phyloP scores from a whole-genome alignment of 805 yeast species.

The Wickerhamomyces canadensis region DNA sequence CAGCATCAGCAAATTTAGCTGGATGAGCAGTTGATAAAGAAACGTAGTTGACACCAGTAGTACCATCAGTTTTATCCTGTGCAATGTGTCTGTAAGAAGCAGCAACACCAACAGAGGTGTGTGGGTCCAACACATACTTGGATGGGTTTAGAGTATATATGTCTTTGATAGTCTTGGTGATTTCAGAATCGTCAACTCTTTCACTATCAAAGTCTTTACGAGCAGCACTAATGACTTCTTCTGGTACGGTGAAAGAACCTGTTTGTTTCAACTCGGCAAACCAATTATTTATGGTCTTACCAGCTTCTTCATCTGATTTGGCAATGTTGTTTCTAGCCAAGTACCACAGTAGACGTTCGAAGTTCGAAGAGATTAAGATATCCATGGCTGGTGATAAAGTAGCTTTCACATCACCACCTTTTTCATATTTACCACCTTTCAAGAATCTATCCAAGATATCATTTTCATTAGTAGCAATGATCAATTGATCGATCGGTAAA shows the following conservation, averaged over 20 bases:
- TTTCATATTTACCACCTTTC: conserved; percentile 80
- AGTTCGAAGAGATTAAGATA: conserved; percentile 89
- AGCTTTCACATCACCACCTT: conserved; percentile 69
- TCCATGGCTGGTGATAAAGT: conserved; percentile 99
- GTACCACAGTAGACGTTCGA: conserved; percentile 95
- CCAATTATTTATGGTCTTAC: conserved; percentile 65
- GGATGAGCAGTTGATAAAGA: conserved; percentile 98
- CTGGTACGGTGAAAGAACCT: conserved; percentile 73
- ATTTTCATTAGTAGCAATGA: conserved; percentile 94
- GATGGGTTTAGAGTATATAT: conserved; percentile 53
- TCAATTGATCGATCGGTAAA: conserved; percentile 76
- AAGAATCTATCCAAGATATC: conserved; percentile 92
- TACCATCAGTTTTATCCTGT: conserved; percentile 35
- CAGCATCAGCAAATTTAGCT: conserved; percentile 97
- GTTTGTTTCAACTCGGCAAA: conserved; percentile 70
- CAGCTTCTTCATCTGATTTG: conserved; percentile 59
- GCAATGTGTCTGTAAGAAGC: conserved; percentile 62
- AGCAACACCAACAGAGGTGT: conserved; percentile 90
- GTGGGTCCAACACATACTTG: conserved; percentile 90
- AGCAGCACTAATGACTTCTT: conserved; percentile 61
- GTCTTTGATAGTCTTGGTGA: conserved; percentile 70
- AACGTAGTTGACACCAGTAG: conserved; percentile 42
- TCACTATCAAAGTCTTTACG: conserved; percentile 67
- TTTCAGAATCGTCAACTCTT: conserved; percentile 72
- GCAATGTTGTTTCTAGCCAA: conserved; percentile 71